A percentile compares a stretch with the other conserved stretches of the same genome.
Conservation (phyloP, 108 stramenopile species). For the Poteriospumella lacustris region DNA sequence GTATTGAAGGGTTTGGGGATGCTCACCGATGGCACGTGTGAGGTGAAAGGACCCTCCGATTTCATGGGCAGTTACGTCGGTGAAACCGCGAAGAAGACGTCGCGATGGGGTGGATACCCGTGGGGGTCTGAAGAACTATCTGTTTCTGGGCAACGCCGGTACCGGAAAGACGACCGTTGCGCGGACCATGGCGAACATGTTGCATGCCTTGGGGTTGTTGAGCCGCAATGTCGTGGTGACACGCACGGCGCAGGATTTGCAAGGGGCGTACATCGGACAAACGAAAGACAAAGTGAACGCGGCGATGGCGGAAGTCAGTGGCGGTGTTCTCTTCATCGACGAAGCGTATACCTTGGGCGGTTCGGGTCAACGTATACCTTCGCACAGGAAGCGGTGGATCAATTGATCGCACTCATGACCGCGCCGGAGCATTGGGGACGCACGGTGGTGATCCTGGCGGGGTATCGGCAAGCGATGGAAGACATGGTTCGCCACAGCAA, state of each 20-base stretch:
- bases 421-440: neutral
- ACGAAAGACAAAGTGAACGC: conserved; percentile 5
- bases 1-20: conserved; percentile 7
- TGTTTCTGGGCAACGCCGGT: conserved; percentile 9
- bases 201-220: neutral
- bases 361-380: neutral
- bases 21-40: neutral
- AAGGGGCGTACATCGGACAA: neutral
- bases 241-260: neutral
- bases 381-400: conserved; percentile 22
- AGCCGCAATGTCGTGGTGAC: neutral
- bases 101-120: neutral
- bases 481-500: neutral
- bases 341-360: conserved; percentile 21
- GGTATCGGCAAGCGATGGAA: conserved; percentile 10
- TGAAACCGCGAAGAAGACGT: neutral
- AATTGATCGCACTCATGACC: conserved; percentile 21
- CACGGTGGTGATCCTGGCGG: conserved; percentile 15
- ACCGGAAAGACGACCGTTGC: conserved; percentile 28
- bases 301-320: neutral
- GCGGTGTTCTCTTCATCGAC: conserved; percentile 22
- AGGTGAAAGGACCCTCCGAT: neutral
- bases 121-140: neutral
- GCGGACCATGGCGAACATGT: neutral
- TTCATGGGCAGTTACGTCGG: neutral